These are phyloP conservation scores for Deinandra increscens DNA, from an alignment of 129 eudicot species.

Conservation along the genomic window DNA sequence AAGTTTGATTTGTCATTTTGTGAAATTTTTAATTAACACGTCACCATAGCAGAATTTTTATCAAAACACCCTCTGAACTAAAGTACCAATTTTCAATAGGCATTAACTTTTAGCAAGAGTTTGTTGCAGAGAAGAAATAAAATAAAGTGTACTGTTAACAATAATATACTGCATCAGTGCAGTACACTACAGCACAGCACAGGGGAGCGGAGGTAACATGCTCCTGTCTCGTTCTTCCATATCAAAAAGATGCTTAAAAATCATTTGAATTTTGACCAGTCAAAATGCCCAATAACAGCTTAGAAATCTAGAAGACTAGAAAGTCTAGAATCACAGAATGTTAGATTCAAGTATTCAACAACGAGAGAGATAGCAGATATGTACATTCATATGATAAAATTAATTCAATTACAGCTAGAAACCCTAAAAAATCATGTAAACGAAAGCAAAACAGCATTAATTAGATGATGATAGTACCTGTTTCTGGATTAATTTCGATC, in stretches of 20 bases:
- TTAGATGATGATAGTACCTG: neutral
- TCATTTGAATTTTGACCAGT: neutral
- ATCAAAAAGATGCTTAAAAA: slow-evolving; percentile 21
- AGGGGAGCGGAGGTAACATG: slow-evolving; percentile 12
- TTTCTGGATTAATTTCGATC: neutral
- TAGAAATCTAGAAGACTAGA: no score
- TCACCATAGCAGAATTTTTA: no score
- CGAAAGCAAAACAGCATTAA: neutral
- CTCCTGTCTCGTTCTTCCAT: slow-evolving; percentile 18
- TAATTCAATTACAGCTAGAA: neutral
- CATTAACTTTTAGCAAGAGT: neutral
- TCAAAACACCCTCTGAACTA: no score
- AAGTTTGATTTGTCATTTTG: no score
- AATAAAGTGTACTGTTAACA: slow-evolving; percentile 10
- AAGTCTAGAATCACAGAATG: no score
- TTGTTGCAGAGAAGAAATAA: slow-evolving; percentile 26
- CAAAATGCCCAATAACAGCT: neutral
- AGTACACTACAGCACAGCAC: neutral
- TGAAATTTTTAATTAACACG: no score
- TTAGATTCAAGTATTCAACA: no score
- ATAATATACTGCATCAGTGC: slow-evolving; percentile 14
- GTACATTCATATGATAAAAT: neutral
- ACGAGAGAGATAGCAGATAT: neutral
- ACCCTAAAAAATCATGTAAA: neutral
- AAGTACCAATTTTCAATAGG: neutral